Percentiles rank a stretch among this genome's conserved stretches.
phyloP scores from a whole-genome alignment of 345 rosid genomes.

The Eucalyptus sp. region DNA sequence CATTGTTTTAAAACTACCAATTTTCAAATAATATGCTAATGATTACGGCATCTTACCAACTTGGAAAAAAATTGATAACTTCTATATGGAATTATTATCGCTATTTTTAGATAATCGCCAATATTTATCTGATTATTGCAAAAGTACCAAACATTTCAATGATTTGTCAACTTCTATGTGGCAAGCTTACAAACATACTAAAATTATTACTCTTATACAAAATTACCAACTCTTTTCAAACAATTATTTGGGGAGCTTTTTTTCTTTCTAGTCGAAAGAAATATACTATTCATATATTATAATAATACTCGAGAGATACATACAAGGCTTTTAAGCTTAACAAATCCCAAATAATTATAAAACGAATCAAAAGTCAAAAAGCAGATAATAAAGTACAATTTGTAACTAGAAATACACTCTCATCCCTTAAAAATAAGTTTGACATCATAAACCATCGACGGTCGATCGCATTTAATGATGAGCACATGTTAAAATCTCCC shows the following conservation, averaged over 20 bases:
- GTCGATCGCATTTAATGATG: too few species aligned
- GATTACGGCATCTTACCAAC: neutral
- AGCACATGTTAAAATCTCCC: too few species aligned
- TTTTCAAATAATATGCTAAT: neutral
- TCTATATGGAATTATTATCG: neutral
- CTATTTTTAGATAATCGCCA: neutral
- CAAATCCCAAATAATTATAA: too few species aligned
- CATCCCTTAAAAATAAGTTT: fast-evolving
- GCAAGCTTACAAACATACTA: neutral
- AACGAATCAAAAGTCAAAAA: too few species aligned
- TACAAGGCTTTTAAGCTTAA: too few species aligned
- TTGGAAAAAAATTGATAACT: neutral
- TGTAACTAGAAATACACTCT: too few species aligned
- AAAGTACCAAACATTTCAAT: neutral
- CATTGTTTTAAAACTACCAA: neutral
- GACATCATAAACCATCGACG: fast-evolving
- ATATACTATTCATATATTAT: too few species aligned
- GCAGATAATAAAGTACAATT: fast-evolving
- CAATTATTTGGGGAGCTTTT: neutral
- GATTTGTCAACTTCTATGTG: neutral
- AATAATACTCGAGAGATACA: too few species aligned
- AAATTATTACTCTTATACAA: neutral
- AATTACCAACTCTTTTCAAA: neutral
- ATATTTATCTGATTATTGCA: neutral
- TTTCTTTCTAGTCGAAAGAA: too few species aligned